Evolutionary conservation across 768 basidiomycete species (phyloP), one percentile per base, ranked within the genome.

Genomic region (Harrya chromipes): DNA sequence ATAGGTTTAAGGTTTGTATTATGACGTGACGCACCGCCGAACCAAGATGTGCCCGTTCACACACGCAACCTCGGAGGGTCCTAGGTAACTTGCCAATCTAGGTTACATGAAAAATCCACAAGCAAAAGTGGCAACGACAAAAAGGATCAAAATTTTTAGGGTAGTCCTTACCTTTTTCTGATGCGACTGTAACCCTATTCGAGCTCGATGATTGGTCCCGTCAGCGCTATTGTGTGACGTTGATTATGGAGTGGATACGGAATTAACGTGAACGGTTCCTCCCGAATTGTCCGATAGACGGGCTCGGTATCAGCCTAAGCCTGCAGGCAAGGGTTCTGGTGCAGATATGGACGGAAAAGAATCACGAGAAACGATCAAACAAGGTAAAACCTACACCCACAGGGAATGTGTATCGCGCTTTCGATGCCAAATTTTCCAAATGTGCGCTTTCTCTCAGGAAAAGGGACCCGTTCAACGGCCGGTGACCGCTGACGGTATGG

Each of bases 351-450:
- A 29, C 11, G 31, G 33, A 33, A 33, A 14, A 33, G 16, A 33
- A 33, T 33, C 33, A 33, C 33, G 33, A 16, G 3, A 16, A 31
- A 33, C 4, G 16, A 33, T 33, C 33, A 33, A 33, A 33, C 33
- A 33, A 14, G 33, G 33, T 33, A 33, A 33, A 33, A 16, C 33
- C 2, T 33, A 33, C 33, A 11, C 23, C 21, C 43, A 31, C 43
- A 45, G 27, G 46, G 24, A 45, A 39, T 13, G 59, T 29, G 45
- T 21, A 29, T 46, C 16, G 43, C 9, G 37, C 40, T 61, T 64
- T 63, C 62, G 62, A 52, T 59, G 42, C 52, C 60, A 65, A 46
- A 63, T 44, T 35, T 65, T 59, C 62, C 63, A 62, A 52, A 63
- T 65, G 33, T 33, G 59, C 34, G 1, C 38, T 1, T 33, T 33